phyloP scores from a whole-genome alignment of 306 rosid species.

The Sechiopsis laciniata region DNA sequence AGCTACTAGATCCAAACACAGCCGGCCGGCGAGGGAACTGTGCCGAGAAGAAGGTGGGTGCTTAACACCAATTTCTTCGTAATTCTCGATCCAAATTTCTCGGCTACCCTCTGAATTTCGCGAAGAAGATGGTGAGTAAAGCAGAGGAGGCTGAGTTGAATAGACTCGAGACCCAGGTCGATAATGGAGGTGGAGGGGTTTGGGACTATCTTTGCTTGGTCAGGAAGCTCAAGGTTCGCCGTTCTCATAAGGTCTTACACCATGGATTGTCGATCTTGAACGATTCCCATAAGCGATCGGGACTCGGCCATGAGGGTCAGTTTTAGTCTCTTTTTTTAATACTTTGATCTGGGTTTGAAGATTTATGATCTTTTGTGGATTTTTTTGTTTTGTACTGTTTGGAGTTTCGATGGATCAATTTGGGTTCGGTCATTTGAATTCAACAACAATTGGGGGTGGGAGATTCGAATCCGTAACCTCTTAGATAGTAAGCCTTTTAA shows the following conservation, averaged over 20 bases:
- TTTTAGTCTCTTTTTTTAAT: not conserved
- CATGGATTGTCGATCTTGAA: slow-evolving; percentile 81
- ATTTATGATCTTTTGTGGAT: not conserved
- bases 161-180: slow-evolving; percentile 82
- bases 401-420: not conserved
- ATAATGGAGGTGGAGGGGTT: slow-evolving; percentile 93
- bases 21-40: slow-evolving; percentile 24
- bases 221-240: slow-evolving; percentile 80
- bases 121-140: slow-evolving; percentile 68
- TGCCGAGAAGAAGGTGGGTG: not conserved
- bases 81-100: slow-evolving; percentile 4
- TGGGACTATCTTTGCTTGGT: slow-evolving; percentile 83
- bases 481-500: no score
- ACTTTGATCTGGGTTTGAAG: slow-evolving; percentile 14
- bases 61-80: not conserved
- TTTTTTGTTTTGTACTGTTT: not conserved
- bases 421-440: not conserved
- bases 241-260: slow-evolving; percentile 72
- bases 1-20: slow-evolving; percentile 29
- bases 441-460: no score
- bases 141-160: slow-evolving; percentile 65
- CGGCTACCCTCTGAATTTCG: slow-evolving; percentile 24
- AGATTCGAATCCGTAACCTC: no score
- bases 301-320: slow-evolving; percentile 75
- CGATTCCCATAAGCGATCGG: slow-evolving; percentile 58